Conservation (phyloP, 2,329 filamentous ascomycete genomes). For the Simplicillium sp. region DNA sequence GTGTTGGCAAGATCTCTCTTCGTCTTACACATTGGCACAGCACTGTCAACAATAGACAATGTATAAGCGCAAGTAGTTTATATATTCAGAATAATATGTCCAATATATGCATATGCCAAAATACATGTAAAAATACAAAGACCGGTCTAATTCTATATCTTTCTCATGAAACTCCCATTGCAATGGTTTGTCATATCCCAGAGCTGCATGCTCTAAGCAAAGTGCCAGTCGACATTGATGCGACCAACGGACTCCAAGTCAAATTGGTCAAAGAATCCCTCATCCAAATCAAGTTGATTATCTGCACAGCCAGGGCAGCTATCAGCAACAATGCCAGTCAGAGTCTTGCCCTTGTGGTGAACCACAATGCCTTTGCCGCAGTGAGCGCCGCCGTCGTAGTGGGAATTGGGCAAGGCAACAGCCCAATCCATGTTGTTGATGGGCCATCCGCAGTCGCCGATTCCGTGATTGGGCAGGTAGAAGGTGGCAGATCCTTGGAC, state of each 20-base stretch:
- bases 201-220: no score
- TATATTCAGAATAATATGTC: no score
- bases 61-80: no score
- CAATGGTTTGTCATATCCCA: no score
- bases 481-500: neutral
- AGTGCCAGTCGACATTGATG: conserved; percentile 1
- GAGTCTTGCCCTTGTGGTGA: conserved; percentile 1
- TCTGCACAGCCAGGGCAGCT: neutral
- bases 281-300: neutral
- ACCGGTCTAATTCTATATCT: no score
- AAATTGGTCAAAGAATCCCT: conserved; percentile 3
- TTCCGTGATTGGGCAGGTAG: neutral
- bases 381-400: neutral
- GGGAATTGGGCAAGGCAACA: neutral
- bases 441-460: neutral
- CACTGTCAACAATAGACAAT: no score
- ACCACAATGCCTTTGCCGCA: conserved; percentile 3
- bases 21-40: no score
- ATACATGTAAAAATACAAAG: no score
- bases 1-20: no score
- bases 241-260: neutral
- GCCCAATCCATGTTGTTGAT: conserved; percentile 1
- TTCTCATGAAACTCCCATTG: no score
- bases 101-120: no score
- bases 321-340: neutral